These are phyloP conservation scores for Lomentospora prolificans DNA, from an alignment of 2,329 filamentous ascomycete genomes.

Conservation along the genomic window DNA sequence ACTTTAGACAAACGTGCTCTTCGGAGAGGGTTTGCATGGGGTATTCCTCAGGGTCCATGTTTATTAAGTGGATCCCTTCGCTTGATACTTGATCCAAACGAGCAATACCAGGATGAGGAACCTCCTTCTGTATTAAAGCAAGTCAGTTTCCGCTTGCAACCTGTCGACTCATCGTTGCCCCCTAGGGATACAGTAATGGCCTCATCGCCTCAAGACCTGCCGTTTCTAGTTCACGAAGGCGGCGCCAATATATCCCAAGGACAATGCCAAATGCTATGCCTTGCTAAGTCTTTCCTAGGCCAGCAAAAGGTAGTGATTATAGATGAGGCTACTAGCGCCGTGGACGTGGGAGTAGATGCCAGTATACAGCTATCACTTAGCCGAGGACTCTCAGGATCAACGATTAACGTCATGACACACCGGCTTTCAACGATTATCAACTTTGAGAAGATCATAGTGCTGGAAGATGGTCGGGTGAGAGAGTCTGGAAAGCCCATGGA, in stretches of 20 bases:
- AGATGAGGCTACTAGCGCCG: slow-evolving; percentile 42
- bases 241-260: slow-evolving; percentile 40
- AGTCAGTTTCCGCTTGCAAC: too few species aligned
- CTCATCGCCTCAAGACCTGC: too few species aligned
- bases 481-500: slow-evolving; percentile 45
- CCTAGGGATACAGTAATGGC: too few species aligned
- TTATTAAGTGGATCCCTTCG: too few species aligned
- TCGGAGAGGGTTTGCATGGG: too few species aligned
- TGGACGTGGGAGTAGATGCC: slow-evolving; percentile 33
- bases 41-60: too few species aligned
- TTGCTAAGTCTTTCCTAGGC: slow-evolving; percentile 27
- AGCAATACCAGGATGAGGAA: too few species aligned
- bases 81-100: too few species aligned
- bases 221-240: too few species aligned
- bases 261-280: slow-evolving; percentile 38
- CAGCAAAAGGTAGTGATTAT: slow-evolving; percentile 22
- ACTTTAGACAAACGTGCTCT: too few species aligned
- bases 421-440: slow-evolving; percentile 30
- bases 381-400: slow-evolving; percentile 33
- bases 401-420: slow-evolving; percentile 42
- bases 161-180: too few species aligned
- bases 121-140: too few species aligned
- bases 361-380: slow-evolving; percentile 36
- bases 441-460: slow-evolving; percentile 42
- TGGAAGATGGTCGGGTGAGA: slow-evolving; percentile 39